These are phyloP conservation scores for Cornus florida DNA, from an alignment of 148 eudicot species.

Conservation along the genomic window DNA sequence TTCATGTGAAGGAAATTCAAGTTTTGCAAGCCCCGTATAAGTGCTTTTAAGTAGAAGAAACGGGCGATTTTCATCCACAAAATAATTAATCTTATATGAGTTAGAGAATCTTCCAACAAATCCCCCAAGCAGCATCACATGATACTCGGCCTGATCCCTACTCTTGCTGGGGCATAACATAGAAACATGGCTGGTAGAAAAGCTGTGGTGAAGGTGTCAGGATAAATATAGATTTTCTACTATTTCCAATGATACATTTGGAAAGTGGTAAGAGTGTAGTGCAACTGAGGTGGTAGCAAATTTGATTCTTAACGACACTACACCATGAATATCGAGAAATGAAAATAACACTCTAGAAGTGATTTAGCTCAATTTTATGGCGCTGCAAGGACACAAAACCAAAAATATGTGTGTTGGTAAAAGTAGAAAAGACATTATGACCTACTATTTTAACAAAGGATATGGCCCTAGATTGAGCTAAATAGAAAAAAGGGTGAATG, in stretches of 20 bases:
- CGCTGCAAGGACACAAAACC: not conserved
- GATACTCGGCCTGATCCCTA: not conserved
- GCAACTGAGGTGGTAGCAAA: not conserved
- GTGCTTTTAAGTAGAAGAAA: no score
- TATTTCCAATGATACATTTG: not conserved
- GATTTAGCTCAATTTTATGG: not conserved
- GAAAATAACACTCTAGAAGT: no score
- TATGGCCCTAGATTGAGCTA: not conserved
- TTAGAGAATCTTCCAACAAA: not conserved
- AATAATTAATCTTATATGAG: not conserved
- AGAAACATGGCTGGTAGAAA: not conserved
- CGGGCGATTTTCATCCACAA: no score
- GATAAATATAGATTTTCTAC: not conserved
- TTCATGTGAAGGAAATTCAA: no score
- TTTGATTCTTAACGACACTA: not conserved
- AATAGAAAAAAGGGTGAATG: not conserved
- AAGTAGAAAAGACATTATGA: not conserved
- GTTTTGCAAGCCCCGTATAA: no score
- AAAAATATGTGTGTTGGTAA: no score
- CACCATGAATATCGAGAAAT: not conserved
- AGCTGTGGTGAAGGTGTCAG: no score
- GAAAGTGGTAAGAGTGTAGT: not conserved
- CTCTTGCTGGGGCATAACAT: not conserved
- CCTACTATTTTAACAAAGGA: not conserved
- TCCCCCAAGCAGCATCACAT: not conserved